Conservation (phyloP, 805 yeast genomes). For the Wickerhamiella vanderwaltii region DNA sequence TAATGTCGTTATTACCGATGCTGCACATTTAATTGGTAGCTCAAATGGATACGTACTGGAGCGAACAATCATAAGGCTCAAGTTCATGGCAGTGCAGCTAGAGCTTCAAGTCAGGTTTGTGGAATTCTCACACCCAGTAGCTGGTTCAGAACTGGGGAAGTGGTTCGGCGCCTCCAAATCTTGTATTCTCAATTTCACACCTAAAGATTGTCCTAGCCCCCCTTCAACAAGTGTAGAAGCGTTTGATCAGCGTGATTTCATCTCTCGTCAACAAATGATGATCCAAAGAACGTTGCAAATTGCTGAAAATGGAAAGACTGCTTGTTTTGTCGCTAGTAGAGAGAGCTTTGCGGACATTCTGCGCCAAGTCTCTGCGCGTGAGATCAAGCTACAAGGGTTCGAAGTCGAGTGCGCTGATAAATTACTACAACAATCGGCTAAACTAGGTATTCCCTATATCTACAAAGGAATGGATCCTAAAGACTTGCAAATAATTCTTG, state of each 20-base stretch:
- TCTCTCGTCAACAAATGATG: conserved; percentile 5
- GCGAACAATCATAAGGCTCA: conserved; percentile 52
- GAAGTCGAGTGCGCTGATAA: background rate
- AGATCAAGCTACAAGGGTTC: background rate
- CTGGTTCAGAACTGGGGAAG: conserved; percentile 67
- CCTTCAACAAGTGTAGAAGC: background rate
- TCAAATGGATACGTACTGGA: conserved; percentile 55
- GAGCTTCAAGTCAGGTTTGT: conserved; percentile 48
- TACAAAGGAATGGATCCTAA: conserved; percentile 38
- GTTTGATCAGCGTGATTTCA: conserved; percentile 1
- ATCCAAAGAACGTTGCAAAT: background rate
- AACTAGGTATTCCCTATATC: conserved; percentile 1
- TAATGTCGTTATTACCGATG: conserved; percentile 60
- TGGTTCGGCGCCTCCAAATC: conserved; percentile 68
- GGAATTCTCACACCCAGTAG: conserved; percentile 56
- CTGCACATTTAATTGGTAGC: conserved; percentile 57
- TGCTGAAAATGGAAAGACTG: background rate
- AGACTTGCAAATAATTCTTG: conserved; percentile 44
- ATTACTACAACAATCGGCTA: background rate
- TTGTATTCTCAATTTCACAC: conserved; percentile 56
- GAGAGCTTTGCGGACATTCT: background rate
- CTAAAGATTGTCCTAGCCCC: conserved; percentile 36
- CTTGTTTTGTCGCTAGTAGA: background rate
- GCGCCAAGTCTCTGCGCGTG: background rate
- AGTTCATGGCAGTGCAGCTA: conserved; percentile 56